These are phyloP conservation scores for Suhomyces xylopsoci DNA, from an alignment of 805 yeast species.

Conservation along the genomic window DNA sequence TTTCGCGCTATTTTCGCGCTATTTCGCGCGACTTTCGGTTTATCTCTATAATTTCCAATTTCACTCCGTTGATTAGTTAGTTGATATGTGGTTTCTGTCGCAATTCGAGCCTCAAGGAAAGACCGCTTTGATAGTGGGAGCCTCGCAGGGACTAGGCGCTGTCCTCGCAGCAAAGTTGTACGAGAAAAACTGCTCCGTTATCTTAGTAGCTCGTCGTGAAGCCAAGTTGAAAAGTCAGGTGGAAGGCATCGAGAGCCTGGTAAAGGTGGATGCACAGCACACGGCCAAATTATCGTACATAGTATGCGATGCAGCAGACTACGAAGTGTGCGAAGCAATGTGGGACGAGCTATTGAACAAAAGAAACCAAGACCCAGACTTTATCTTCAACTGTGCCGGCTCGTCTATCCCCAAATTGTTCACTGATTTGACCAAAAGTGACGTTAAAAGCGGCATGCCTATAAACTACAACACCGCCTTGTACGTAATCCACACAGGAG, in stretches of 20 bases:
- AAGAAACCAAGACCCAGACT: constrained; percentile 54
- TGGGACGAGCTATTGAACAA: constrained; percentile 32
- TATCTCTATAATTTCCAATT: too few relatives aligned
- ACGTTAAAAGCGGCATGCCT: constrained; percentile 58
- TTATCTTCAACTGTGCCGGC: constrained; percentile 85
- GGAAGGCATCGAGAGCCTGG: constrained; percentile 31
- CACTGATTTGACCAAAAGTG: constrained; percentile 56
- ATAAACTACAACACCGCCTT: constrained; percentile 73
- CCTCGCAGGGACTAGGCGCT: constrained; percentile 90
- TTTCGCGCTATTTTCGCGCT: too few relatives aligned
- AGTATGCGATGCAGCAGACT: constrained; percentile 63
- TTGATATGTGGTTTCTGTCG: constrained; percentile 14
- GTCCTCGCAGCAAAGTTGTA: constrained; percentile 64
- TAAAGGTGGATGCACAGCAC: constrained; percentile 12
- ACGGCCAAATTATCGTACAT: constrained; percentile 30
- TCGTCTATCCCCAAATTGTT: constrained; percentile 77
- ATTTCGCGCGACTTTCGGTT: too few relatives aligned
- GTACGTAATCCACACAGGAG: constrained; percentile 64
- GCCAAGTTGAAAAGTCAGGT: constrained; percentile 53
- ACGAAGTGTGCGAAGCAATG: constrained; percentile 46
- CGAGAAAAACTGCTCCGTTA: constrained; percentile 56
- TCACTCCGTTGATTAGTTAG: not conserved
- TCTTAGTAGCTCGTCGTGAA: constrained; percentile 76
- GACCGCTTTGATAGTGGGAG: constrained; percentile 81
- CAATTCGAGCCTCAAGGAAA: constrained; percentile 42